Evolutionary conservation across 2,329 filamentous ascomycete genomes (phyloP).

Genomic region (Fusarium staphyleae): DNA sequence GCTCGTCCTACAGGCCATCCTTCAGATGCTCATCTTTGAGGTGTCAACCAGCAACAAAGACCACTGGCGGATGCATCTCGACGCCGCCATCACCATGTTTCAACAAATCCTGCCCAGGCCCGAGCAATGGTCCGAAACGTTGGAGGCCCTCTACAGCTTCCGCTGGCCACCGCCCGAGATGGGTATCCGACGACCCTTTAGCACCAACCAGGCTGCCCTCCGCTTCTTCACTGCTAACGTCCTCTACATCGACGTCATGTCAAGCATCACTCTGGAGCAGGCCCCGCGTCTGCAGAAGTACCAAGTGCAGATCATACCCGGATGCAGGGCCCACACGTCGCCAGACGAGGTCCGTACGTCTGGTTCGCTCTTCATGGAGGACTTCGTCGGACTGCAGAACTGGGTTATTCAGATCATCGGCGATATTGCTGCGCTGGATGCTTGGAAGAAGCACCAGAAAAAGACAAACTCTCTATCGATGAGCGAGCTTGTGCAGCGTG

Average conservation of each 20-base stretch:
- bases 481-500: conserved; percentile 55
- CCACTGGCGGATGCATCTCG: conserved; percentile 59
- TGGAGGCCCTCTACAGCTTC: conserved; percentile 43
- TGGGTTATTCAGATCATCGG: conserved; percentile 63
- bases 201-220: conserved; percentile 55
- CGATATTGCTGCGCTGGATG: conserved; percentile 60
- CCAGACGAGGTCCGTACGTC: conserved; percentile 31
- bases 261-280: conserved; percentile 54
- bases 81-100: conserved; percentile 59
- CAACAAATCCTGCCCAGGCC: conserved; percentile 52
- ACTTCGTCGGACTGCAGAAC: conserved; percentile 63
- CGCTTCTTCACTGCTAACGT: conserved; percentile 57
- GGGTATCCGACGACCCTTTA: conserved; percentile 49
- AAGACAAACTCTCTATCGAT: conserved; percentile 53
- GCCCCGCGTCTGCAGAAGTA: conserved; percentile 53
- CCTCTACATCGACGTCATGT: conserved; percentile 58
- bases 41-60: conserved; percentile 53
- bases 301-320: conserved; percentile 50
- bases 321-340: conserved; percentile 33
- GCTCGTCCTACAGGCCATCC: conserved; percentile 57
- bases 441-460: conserved; percentile 61
- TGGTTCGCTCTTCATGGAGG: conserved; percentile 53
- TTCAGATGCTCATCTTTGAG: conserved; percentile 63
- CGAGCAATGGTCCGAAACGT: conserved; percentile 47
- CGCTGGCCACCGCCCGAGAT: conserved; percentile 47